These are phyloP conservation scores for Juglanconis sp. DNA, from an alignment of 2,329 filamentous ascomycete species.

Conservation along the genomic window DNA sequence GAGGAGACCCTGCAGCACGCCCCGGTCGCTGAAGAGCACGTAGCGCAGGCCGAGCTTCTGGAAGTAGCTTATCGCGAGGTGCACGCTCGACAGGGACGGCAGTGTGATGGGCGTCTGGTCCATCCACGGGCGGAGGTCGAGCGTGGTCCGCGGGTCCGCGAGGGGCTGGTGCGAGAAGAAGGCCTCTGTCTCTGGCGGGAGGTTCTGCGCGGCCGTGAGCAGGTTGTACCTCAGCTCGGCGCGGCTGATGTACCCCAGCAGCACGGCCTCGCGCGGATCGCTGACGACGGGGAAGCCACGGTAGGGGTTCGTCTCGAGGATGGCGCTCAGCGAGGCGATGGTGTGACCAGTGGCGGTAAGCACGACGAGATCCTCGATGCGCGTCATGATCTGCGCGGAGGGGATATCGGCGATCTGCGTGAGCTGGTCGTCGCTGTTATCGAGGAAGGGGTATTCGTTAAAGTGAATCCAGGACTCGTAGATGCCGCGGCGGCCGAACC, in stretches of 20 bases:
- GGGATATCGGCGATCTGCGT: conserved; percentile 71
- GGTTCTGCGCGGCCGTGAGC: conserved; percentile 54
- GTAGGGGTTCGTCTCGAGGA: conserved; percentile 73
- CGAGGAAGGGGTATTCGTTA: conserved; percentile 92
- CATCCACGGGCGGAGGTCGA: conserved; percentile 97
- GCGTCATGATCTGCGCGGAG: conserved; percentile 87
- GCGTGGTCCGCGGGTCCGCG: conserved; percentile 70
- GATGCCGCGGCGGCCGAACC: conserved; percentile 86
- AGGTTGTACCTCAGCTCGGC: conserved; percentile 85
- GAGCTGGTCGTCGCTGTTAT: conserved; percentile 74
- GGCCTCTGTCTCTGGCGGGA: conserved; percentile 70
- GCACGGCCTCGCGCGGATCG: conserved; percentile 70
- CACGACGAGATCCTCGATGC: conserved; percentile 83
- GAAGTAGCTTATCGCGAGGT: conserved; percentile 89
- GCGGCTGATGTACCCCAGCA: conserved; percentile 91
- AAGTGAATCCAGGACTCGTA: conserved; percentile 98
- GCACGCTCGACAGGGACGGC: conserved; percentile 70
- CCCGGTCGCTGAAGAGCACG: conserved; percentile 80
- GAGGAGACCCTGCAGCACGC: conserved; percentile 76
- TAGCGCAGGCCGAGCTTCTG: conserved; percentile 91
- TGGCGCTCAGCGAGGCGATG: conserved; percentile 66
- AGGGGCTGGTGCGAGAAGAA: conserved; percentile 83
- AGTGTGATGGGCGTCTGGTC: conserved; percentile 96
- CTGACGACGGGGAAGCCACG: conserved; percentile 90
- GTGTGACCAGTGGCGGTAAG: conserved; percentile 87